Evolutionary conservation across 352 stramenopile species (phyloP), one percentile per base, ranked within the genome.

Genomic region (Ophiocytium majus): DNA sequence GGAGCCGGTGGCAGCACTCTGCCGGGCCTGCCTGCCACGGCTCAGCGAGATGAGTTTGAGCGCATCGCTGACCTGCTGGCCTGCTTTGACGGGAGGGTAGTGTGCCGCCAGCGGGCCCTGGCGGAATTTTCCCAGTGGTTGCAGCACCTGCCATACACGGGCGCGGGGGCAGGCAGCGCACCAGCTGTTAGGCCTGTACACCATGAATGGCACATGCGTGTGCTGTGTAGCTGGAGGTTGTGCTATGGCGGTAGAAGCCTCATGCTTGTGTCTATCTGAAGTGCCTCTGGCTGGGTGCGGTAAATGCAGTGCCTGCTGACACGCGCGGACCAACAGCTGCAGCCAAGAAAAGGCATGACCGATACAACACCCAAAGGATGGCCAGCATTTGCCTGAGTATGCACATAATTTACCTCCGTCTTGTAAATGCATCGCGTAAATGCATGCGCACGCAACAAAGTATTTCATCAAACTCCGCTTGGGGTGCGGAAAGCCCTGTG

Each of bases 31-130:
- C n/a, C n/a, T n/a, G n/a, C n/a, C n/a, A n/a, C n/a, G n/a, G n/a
- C 85, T 83, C 31, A 92, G 86, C 33, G 84, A 88, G 86, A 97
- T 97, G 50, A 94, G 92, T 63, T 91, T 89, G 37, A 98, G 91
- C 86, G 97, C 94, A 0, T 91, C 88, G 28, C 95, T 86, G 81
- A 98, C 93, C 86, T 96, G 93, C 83, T 96, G 89, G 1, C 94
- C 94, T 0, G 93, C 92, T 57, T 94, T 90, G 28, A 96, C 90
- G 1, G 93, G 90, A 31, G 93, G 94, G 89, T 96, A 98, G 79
- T 93, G 92, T 1, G 89, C 86, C 0, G 90, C 66, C 9, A 78
- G 76, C 63, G 95, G 92, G 0, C 90, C 82, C 32, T 92, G 95
- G n/a, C 89, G 91, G 84, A 96, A 97, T 75, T 82, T 91, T 0